phyloP scores from a whole-genome alignment of 2,329 filamentous ascomycete species.

The Exophiala bonariae region DNA sequence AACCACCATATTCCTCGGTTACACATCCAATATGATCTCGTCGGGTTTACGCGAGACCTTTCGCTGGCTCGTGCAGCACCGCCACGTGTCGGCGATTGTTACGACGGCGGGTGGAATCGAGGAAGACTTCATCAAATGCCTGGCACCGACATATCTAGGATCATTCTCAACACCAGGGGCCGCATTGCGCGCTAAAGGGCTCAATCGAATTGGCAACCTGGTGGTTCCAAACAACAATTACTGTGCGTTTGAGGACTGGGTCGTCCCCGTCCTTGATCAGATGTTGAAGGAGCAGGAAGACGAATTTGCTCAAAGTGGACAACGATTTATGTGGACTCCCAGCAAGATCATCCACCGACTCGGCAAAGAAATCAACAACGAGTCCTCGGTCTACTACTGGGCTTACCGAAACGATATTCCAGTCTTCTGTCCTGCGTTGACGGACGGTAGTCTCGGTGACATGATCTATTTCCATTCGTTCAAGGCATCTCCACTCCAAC shows the following conservation, averaged over 20 bases:
- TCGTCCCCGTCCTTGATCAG: conserved; percentile 88
- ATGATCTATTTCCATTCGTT: conserved; percentile 99
- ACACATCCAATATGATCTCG: conserved; percentile 96
- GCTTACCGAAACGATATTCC: conserved; percentile 96
- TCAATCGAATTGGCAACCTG: conserved; percentile 95
- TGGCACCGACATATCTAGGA: conserved; percentile 89
- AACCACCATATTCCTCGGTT: conserved; percentile 95
- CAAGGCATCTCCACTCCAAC: conserved; percentile 76
- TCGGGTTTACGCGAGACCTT: conserved; percentile 90
- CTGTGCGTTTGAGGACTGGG: conserved; percentile 96
- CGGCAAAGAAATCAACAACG: conserved; percentile 91
- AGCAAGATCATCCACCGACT: conserved; percentile 87
- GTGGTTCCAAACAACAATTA: conserved; percentile 97
- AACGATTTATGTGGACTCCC: conserved; percentile 85
- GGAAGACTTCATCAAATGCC: conserved; percentile 98
- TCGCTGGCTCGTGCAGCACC: conserved; percentile 89
- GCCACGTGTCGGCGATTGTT: conserved; percentile 88
- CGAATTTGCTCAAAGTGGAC: conserved; percentile 63
- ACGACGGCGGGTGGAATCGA: conserved; percentile 94
- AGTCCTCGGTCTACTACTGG: conserved; percentile 94
- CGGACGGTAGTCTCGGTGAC: conserved; percentile 91
- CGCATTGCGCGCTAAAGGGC: conserved; percentile 75
- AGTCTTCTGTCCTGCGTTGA: conserved; percentile 93
- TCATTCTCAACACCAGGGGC: conserved; percentile 78
- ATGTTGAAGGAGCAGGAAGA: conserved; percentile 94